Evolutionary conservation across 148 eudicot species (phyloP), one percentile per base, ranked within the genome.

Genomic region (Beta vulgaris): DNA sequence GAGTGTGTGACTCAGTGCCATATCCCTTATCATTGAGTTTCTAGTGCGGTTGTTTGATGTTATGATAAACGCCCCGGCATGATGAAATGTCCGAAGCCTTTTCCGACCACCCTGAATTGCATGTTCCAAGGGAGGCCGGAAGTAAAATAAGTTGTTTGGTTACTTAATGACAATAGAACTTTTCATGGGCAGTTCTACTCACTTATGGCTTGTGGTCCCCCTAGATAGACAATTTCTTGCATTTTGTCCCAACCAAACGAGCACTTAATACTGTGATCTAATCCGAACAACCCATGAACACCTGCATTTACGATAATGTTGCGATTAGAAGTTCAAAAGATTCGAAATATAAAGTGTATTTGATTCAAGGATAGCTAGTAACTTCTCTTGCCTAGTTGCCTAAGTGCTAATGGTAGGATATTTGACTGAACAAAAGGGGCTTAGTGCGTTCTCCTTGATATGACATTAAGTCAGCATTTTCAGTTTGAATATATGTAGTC

Each of bases 401-500:
- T 26, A n/a, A n/a, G n/a, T n/a, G n/a, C n/a, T n/a, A n/a, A 58
- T 28, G 62, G 62, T 58, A 28, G 62, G 62, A 34, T 58, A 28
- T 58, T 58, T 28, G 25, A 15, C 62, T 58, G 34, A 8, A 58
- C n/a, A 58, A 58, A 58, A 11, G 62, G 18, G 49, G 35, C 34
- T 7, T 25, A 43, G 25, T 66, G 70, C n/a, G 46, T 43, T 23
- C 9, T 25, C 21, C 21, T 68, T 15, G 34, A 68, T 43, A 25
- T 68, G 32, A 26, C 13, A 3, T 31, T 31, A 11, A 11, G 19
- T 28, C 31, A 67, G 21, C 34, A 12, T 40, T 42, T 19, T 6
- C 21, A 68, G 14, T 68, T 28, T 68, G 48, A 46, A 44, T 28
- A n/a, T 23, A 43, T 0, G 72, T 69, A 57, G 72, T 69, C 72